A percentile compares a stretch with the other conserved stretches of the same genome.
Evolutionary conservation across 2,329 filamentous ascomycete species (phyloP).

Genomic region (Lithohypha guttulata): DNA sequence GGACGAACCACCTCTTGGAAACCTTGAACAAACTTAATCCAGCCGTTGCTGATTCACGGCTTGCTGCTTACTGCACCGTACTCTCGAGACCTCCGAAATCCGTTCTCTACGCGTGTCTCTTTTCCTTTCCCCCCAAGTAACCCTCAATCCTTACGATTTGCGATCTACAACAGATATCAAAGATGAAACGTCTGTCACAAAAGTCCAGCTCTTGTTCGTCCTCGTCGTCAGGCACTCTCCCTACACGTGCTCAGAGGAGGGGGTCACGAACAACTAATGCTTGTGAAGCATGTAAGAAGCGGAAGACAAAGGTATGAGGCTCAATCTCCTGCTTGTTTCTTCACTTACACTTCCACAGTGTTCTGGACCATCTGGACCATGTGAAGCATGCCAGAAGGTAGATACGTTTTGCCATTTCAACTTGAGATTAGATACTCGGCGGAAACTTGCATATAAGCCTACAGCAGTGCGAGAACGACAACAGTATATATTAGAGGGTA

Average conservation of each 20-base stretch:
- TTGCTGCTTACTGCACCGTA: too few species aligned
- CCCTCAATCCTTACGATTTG: too few species aligned
- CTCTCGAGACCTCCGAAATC: too few species aligned
- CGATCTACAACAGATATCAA: too few species aligned
- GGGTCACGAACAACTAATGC: slow-evolving; percentile 10
- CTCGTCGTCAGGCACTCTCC: slow-evolving; percentile 27
- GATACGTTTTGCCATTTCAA: slow-evolving; percentile 13
- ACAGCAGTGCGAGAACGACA: slow-evolving; percentile 9
- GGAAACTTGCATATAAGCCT: slow-evolving; percentile 11
- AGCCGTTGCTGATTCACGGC: too few species aligned
- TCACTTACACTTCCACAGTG: slow-evolving; percentile 1
- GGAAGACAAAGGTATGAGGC: slow-evolving; percentile 11
- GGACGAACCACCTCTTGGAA: too few species aligned
- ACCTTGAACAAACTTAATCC: too few species aligned
- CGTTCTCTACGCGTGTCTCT: too few species aligned
- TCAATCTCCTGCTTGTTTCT: too few species aligned
- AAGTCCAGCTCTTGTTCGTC: slow-evolving; percentile 24
- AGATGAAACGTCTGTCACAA: too few species aligned
- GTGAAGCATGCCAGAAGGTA: slow-evolving; percentile 9
- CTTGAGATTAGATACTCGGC: slow-evolving; percentile 9
- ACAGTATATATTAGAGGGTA: slow-evolving; percentile 10
- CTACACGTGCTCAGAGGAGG: slow-evolving; percentile 41
- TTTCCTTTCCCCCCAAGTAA: too few species aligned
- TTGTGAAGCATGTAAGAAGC: slow-evolving; percentile 12
- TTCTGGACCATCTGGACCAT: slow-evolving; percentile 9